Conservation (phyloP, 148 eudicot species). For the Rheum nobile region DNA sequence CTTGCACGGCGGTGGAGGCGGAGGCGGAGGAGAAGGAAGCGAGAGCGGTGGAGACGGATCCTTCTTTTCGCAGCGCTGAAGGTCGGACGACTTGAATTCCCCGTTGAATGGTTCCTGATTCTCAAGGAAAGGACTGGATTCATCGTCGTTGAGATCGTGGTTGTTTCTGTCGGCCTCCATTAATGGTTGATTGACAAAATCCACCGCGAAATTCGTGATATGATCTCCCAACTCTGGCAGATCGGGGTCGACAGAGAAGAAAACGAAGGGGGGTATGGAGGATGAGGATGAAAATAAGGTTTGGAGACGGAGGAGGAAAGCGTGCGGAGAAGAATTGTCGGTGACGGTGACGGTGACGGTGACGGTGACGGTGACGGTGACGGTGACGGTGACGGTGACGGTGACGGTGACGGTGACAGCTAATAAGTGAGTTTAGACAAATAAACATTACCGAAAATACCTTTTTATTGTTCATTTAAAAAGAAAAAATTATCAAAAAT, state of each 20-base stretch:
- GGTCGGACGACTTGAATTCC: not conserved
- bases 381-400: no score
- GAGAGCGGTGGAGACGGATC: conserved; percentile 7
- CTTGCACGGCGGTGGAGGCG: conserved; percentile 11
- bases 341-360: not conserved
- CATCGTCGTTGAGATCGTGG: conserved; percentile 16
- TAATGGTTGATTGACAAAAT: conserved; percentile 2
- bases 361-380: no score
- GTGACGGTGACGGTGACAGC: no score
- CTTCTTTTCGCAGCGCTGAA: not conserved
- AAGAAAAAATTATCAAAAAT: no score
- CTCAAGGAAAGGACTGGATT: conserved; percentile 46
- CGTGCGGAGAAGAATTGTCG: not conserved
- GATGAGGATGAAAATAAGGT: not conserved
- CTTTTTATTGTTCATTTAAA: no score
- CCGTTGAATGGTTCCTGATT: conserved; percentile 11
- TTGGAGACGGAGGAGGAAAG: not conserved
- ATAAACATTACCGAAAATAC: no score
- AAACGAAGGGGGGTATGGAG: not conserved
- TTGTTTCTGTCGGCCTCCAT: conserved; percentile 27
- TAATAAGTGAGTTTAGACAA: no score
- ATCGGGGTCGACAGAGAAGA: not conserved
- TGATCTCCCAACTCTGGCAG: not conserved
- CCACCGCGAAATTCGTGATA: not conserved
- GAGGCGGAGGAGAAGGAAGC: conserved; percentile 9